Evolutionary conservation across 2,329 filamentous ascomycete species (phyloP).

Genomic region (Epichloe amarillans): DNA sequence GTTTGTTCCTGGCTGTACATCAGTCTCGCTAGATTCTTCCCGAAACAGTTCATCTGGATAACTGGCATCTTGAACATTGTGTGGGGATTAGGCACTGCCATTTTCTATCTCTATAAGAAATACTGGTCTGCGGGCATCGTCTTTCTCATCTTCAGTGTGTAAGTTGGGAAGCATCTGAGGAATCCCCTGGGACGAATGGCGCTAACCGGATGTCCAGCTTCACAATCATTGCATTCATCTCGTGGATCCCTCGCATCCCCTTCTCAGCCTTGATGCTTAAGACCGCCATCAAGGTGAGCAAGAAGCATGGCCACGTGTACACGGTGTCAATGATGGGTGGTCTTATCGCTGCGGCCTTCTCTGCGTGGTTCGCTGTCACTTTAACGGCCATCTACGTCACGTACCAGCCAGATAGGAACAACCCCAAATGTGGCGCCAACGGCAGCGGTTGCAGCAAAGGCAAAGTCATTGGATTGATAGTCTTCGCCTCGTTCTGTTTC

Average conservation of each 20-base stretch:
- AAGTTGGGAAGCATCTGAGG: not conserved
- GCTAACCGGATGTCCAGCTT: conserved; percentile 3
- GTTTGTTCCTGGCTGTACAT: conserved; percentile 69
- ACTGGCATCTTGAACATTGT: conserved; percentile 81
- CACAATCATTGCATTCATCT: conserved; percentile 45
- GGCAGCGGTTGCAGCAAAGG: conserved; percentile 55
- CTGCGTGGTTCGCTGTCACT: conserved; percentile 76
- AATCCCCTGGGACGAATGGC: not conserved
- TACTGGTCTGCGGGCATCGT: conserved; percentile 81
- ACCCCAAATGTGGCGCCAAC: conserved; percentile 34
- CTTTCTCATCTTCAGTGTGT: conserved; percentile 55
- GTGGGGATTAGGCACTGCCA: conserved; percentile 71
- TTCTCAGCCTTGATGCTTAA: conserved; percentile 85
- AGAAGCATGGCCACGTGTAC: conserved; percentile 74
- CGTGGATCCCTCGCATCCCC: conserved; percentile 81
- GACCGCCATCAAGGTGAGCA: conserved; percentile 74
- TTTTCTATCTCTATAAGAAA: conserved; percentile 66
- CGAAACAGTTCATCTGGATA: conserved; percentile 86
- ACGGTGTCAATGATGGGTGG: conserved; percentile 76
- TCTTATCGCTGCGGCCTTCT: conserved; percentile 59
- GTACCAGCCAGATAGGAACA: conserved; percentile 52
- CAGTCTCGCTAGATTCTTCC: conserved; percentile 59
- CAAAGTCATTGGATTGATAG: conserved; percentile 72
- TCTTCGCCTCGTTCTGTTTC: conserved; percentile 79
- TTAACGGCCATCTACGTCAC: conserved; percentile 76